These are phyloP conservation scores for Penicillium canescens DNA, from an alignment of 495 filamentous ascomycete species.

Conservation along the genomic window DNA sequence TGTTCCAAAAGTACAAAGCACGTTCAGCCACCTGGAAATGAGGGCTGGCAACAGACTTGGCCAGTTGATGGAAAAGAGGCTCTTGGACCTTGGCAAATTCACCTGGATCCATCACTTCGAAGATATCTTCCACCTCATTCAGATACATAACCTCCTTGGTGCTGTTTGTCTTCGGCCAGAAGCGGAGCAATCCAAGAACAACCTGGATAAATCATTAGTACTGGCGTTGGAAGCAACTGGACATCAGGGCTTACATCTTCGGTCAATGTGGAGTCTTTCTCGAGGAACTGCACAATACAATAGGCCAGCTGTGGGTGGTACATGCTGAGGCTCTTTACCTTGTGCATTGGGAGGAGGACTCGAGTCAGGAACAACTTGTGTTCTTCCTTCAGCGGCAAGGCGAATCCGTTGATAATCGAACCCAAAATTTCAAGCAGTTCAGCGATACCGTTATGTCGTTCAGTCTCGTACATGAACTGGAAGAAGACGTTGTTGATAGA, in stretches of 20 bases:
- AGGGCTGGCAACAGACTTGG: constrained; percentile 96
- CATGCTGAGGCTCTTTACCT: constrained; percentile 99
- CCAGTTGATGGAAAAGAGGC: constrained; percentile 92
- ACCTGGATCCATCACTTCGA: constrained; percentile 98
- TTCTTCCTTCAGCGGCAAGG: constrained; percentile 95
- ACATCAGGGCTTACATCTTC: constrained; percentile 71
- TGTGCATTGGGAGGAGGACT: constrained; percentile 91
- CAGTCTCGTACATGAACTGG: constrained; percentile 98
- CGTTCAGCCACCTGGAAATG: constrained; percentile 99
- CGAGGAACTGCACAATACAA: constrained; percentile 98
- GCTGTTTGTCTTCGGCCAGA: constrained; percentile 99
- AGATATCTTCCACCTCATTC: constrained; percentile 99
- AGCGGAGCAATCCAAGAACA: constrained; percentile 89
- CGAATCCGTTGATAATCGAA: constrained; percentile 99
- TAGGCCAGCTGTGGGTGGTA: constrained; percentile 98
- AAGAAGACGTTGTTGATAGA: constrained; percentile 99
- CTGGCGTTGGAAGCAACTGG: neutral
- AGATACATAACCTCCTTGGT: constrained; percentile 99
- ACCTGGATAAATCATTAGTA: constrained; percentile 54
- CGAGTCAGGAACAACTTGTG: constrained; percentile 97
- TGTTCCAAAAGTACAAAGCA: constrained; percentile 99
- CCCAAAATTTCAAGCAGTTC: constrained; percentile 96
- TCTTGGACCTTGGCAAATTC: constrained; percentile 99
- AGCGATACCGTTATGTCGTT: constrained; percentile 97
- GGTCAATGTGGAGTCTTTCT: constrained; percentile 95